phyloP scores from a whole-genome alignment of 2,329 filamentous ascomycete genomes.

The Exophiala alcalophila region DNA sequence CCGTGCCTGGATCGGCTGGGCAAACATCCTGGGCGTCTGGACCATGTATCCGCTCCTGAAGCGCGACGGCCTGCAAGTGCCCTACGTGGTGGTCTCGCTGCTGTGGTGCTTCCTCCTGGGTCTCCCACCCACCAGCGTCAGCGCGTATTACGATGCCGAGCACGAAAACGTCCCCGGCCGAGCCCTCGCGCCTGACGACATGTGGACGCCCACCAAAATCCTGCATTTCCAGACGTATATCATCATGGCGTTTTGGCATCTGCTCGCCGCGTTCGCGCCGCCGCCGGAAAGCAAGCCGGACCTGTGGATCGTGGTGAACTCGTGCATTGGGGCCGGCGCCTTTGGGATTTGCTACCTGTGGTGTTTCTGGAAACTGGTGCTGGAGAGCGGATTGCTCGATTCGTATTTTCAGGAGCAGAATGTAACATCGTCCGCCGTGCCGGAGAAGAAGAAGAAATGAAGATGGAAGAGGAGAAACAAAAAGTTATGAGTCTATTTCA shows the following conservation, averaged over 20 bases:
- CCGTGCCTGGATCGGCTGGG: constrained; percentile 92
- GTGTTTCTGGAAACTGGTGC: constrained; percentile 68
- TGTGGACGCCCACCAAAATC: constrained; percentile 52
- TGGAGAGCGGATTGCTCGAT: constrained; percentile 29
- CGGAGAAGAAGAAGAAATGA: constrained; percentile 16
- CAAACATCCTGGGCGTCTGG: constrained; percentile 84
- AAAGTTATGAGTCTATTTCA: too few species aligned
- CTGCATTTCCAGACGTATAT: constrained; percentile 75
- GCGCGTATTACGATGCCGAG: constrained; percentile 27
- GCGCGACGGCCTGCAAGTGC: constrained; percentile 77
- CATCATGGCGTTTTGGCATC: constrained; percentile 77
- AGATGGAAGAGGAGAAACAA: too few species aligned
- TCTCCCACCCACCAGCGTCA: constrained; percentile 63
- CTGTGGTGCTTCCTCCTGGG: constrained; percentile 92
- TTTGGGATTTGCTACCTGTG: constrained; percentile 88
- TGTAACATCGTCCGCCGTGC: constrained; percentile 3
- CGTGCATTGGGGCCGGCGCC: constrained; percentile 77
- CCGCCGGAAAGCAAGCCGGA: constrained; percentile 80
- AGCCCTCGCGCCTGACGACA: constrained; percentile 25
- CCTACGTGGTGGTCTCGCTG: constrained; percentile 78
- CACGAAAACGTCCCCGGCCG: constrained; percentile 27
- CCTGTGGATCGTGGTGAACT: constrained; percentile 90
- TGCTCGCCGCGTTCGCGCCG: constrained; percentile 64
- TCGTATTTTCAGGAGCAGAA: constrained; percentile 17
- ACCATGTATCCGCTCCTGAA: constrained; percentile 90